These are phyloP conservation scores for Alternaria dauci DNA, from an alignment of 2,329 filamentous ascomycete genomes.

Conservation along the genomic window DNA sequence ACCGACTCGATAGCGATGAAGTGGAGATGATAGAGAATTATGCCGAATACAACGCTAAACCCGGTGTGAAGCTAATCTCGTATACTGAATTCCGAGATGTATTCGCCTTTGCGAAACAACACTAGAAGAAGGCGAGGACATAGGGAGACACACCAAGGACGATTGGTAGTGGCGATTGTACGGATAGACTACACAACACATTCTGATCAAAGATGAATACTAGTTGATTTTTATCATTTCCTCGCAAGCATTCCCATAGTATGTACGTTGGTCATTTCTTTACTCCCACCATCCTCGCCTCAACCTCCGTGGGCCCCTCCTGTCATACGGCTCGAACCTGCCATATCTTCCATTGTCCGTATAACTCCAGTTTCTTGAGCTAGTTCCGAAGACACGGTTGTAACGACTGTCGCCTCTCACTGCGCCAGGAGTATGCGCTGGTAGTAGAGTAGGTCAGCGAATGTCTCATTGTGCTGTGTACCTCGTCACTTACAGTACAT, in stretches of 20 bases:
- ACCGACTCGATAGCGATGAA: conserved; percentile 12
- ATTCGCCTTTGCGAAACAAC: conserved; percentile 19
- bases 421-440: conserved; percentile 1
- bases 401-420: conserved; percentile 1
- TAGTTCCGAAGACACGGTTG: background rate
- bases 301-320: background rate
- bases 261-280: background rate
- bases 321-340: conserved; percentile 9
- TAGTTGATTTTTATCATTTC: background rate
- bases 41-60: conserved; percentile 15
- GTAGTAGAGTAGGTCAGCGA: background rate
- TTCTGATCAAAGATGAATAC: background rate
- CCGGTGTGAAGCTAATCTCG: background rate
- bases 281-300: conserved; percentile 3
- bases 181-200: background rate
- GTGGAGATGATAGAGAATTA: conserved; percentile 15
- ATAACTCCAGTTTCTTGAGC: conserved; percentile 6
- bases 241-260: background rate
- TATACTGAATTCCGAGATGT: conserved; percentile 18
- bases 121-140: background rate
- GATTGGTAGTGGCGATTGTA: background rate
- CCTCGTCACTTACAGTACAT: conserved; percentile 4
- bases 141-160: background rate
- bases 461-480: background rate
- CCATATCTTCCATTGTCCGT: conserved; percentile 10